phyloP scores from a whole-genome alignment of 2,329 filamentous ascomycete genomes.

The Drechslerella coelobrocha region DNA sequence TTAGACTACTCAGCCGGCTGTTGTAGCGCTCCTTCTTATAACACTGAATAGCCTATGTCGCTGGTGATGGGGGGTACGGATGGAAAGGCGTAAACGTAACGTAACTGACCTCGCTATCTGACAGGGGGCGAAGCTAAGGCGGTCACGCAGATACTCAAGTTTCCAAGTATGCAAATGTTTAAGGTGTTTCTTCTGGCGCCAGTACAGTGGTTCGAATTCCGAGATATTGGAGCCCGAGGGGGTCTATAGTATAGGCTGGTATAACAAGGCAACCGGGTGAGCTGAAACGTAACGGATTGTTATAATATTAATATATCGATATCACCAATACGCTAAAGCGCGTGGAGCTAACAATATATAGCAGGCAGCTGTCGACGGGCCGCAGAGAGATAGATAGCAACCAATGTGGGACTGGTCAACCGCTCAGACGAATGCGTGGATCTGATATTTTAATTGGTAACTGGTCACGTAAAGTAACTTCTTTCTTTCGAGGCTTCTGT shows the following conservation, averaged over 20 bases:
- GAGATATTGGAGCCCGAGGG: not conserved
- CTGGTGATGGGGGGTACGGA: not conserved
- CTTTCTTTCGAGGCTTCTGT: not conserved
- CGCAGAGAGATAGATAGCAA: not conserved
- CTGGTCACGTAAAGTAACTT: not conserved
- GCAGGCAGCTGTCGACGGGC: slow-evolving; percentile 5
- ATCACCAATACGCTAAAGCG: slow-evolving; percentile 41
- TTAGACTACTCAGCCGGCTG: not conserved
- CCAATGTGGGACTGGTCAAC: not conserved
- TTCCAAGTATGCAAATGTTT: slow-evolving; percentile 16
- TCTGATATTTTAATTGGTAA: slow-evolving; percentile 4
- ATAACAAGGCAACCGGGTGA: not conserved
- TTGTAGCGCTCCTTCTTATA: not conserved
- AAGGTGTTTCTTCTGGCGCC: slow-evolving; percentile 10
- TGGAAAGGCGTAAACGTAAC: not conserved
- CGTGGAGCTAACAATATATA: slow-evolving; percentile 30
- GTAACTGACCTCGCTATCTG: slow-evolving; percentile 13
- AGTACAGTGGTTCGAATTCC: slow-evolving; percentile 5
- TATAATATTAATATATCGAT: slow-evolving; percentile 34
- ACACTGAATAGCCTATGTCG: not conserved
- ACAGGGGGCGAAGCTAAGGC: slow-evolving; percentile 18
- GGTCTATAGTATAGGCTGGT: slow-evolving; percentile 2
- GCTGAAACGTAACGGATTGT: slow-evolving; percentile 25
- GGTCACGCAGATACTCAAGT: not conserved
- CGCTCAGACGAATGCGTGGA: not conserved